Evolutionary conservation across 2,329 filamentous ascomycete genomes (phyloP).

Genomic region (Lojkania enalia): DNA sequence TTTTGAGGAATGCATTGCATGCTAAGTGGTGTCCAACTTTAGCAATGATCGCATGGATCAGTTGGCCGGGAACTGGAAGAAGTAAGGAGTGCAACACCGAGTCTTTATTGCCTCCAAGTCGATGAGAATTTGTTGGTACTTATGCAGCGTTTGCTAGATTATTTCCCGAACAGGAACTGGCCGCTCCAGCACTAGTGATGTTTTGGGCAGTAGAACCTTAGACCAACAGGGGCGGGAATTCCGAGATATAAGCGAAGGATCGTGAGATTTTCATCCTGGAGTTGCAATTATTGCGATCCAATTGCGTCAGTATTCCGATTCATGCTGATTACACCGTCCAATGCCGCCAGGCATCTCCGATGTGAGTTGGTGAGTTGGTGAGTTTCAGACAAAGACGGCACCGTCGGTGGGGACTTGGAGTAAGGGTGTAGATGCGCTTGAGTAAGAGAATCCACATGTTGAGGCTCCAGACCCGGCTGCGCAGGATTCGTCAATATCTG

Average conservation of each 20-base stretch:
- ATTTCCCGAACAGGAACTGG: conserved; percentile 23
- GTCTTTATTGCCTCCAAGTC: background rate
- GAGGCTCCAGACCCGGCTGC: no score
- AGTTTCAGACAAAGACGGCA: background rate
- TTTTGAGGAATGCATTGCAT: no score
- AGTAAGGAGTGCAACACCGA: background rate
- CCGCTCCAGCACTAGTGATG: conserved; percentile 6
- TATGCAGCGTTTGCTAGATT: conserved; percentile 24
- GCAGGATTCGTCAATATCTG: no score
- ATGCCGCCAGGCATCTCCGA: background rate
- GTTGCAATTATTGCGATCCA: conserved; percentile 10
- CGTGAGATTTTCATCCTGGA: conserved; percentile 24
- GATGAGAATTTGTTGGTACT: conserved; percentile 2
- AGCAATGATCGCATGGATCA: no score
- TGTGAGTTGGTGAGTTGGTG: background rate
- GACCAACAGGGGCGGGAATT: background rate
- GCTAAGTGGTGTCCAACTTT: no score
- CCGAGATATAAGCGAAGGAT: conserved; percentile 28
- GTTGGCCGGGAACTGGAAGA: no score
- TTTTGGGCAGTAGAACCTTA: background rate
- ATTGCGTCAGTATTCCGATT: conserved; percentile 19
- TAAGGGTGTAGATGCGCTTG: background rate
- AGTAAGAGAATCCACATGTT: no score
- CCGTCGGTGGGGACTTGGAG: background rate
- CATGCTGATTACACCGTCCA: background rate